Base-by-base conservation (phyloP, 2,329 filamentous ascomycete genomes). In the Laburnicola sp. region DNA sequence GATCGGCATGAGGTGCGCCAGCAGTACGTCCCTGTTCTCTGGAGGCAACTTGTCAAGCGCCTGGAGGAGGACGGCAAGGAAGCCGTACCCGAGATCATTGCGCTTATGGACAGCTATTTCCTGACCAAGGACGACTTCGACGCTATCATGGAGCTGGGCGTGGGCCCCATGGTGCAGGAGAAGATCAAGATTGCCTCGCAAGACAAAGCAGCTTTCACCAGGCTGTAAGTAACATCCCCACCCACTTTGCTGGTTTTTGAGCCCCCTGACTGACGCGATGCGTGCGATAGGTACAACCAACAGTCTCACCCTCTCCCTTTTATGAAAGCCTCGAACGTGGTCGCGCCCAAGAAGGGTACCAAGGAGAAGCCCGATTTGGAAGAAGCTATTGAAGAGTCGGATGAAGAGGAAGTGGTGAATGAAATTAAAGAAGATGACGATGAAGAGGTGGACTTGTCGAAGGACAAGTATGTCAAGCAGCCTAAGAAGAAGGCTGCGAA, bases 31-130 rank as follows among this genome's bases (percentile, higher is more conserved):
- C 94, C 94, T 1, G 78, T 92, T 1, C 80, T 99, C 1, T 97
- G 93, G 90, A 82, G 88, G 39, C 84, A 87, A 65, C 80, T 93
- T 22, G 81, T 96, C 58, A 86, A 88, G 62, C 82, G 84, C 51
- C 78, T 99, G 47, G 83, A 91, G 63, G 71, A 77, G 0, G 86
- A 95, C 50, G 94, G 94, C 62, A 94, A 90, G 65, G 91, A 95
- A 1, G 82, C 83, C 6, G 87, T 97, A 3, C 81, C 83, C 1
- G 86, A 89, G 2, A 87, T 97, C 47, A 99, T 99, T 65, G 85
- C 94, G 47, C 80, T 97, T 47, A 97, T 99, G 94, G 94, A 99
- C 69, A 91, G 87, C 69, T 99, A 99, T 75, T 99, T 87, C 73
- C 79, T 99, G 50, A 97, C 94, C 0, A 87, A 88, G 56, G 94